phyloP scores from a whole-genome alignment of 2,329 filamentous ascomycete species.

The Calonectria honghensis region DNA sequence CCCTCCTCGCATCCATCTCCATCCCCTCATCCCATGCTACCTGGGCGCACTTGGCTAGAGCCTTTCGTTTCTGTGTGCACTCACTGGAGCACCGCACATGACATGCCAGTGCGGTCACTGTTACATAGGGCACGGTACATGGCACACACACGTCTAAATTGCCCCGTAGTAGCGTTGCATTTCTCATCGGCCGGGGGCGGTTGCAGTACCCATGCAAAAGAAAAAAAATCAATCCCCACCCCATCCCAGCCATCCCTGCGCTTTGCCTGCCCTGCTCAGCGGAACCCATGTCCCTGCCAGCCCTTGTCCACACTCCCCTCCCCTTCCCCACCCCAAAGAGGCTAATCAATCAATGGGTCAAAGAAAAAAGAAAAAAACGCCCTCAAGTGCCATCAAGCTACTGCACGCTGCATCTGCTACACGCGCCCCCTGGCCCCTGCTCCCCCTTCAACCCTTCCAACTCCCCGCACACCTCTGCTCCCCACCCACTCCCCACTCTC shows the following conservation, averaged over 20 bases:
- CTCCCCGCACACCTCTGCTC: constrained; percentile 14
- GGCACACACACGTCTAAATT: constrained; percentile 12
- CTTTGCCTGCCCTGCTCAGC: constrained; percentile 16
- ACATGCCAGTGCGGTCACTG: constrained; percentile 20
- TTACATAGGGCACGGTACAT: constrained; percentile 17
- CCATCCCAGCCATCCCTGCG: constrained; percentile 28
- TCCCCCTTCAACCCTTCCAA: constrained; percentile 12
- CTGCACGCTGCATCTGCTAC: constrained; percentile 9
- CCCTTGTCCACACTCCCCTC: not conserved
- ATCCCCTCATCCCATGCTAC: constrained; percentile 17
- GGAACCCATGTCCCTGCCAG: not conserved
- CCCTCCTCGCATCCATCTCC: constrained; percentile 4
- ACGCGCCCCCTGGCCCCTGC: constrained; percentile 19
- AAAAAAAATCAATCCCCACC: not conserved
- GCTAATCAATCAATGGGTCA: constrained; percentile 46
- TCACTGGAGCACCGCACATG: constrained; percentile 7
- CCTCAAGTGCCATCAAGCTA: constrained; percentile 37
- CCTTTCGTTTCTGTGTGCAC: not conserved
- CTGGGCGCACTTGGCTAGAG: not conserved
- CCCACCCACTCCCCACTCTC: not conserved
- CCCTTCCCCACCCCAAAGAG: constrained; percentile 44
- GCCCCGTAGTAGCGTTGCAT: constrained; percentile 22
- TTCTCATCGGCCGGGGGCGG: constrained; percentile 32
- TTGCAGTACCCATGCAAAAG: constrained; percentile 22
- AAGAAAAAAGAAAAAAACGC: constrained; percentile 30